Evolutionary conservation across 352 stramenopile species (phyloP), one percentile per base, ranked within the genome.

Genomic region (Stephanocyclus meneghinianus): DNA sequence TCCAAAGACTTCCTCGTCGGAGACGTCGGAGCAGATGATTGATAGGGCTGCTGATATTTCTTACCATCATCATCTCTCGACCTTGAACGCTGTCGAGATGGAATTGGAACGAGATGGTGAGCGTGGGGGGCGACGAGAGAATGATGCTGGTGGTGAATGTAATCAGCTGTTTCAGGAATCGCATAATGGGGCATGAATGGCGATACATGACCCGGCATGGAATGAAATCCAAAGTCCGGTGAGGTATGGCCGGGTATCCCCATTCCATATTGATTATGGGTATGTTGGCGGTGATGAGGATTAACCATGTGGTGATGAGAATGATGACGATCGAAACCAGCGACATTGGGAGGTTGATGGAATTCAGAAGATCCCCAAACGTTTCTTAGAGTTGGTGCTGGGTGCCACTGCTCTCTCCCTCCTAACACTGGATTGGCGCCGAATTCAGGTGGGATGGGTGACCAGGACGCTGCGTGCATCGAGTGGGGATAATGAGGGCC

Each of bases 131-230:
- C 35, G 1, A 40, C 35, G 7, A 40, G 48, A 76, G 65, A 66
- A 76, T 35, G 74, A 45, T 47, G 42, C 8, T 40, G n/a, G 18
- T 42, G 74, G 40, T 59, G 60, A n/a, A 51, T 44, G 10, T 42
- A 53, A 5, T 42, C 30, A 18, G 51, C 48, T 30, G 70, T 70
- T 30, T 56, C 66, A 40, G 60, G 59, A 65, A 66, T 78, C 47
- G 35, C 10, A 45, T 29, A 45, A 66, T 48, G 59, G 10, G 59
- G 13, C 59, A 66, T 69, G 13, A 50, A 69, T 40, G 61, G 61
- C 56, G 77, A 84, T 44, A 66, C n/a, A 35, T 84, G 64, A 47
- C 77, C 77, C 11, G 77, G 53, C 50, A 83, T 69, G 15, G 61
- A 32, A 64, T 64, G 56, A 47, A 64, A 64, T 15, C 16, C 15